Evolutionary conservation across 257 asterid species (phyloP).

Genomic region (Mitragyna speciosa): DNA sequence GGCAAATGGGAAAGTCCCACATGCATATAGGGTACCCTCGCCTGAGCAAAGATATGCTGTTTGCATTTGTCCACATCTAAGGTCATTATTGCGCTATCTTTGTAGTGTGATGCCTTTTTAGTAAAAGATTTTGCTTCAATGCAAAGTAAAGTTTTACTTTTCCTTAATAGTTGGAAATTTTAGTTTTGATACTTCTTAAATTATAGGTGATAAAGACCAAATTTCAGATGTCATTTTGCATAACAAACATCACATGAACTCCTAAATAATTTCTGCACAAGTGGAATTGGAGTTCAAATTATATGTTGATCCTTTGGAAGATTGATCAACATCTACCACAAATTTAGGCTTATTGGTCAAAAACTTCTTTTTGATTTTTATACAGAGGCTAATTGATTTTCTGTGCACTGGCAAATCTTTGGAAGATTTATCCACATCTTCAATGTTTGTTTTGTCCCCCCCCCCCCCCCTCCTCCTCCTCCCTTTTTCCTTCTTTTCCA

Average conservation of each 20-base stretch:
- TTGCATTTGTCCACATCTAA: neutral
- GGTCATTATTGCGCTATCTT: neutral
- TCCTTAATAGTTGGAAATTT: neutral
- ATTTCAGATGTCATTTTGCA: neutral
- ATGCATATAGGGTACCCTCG: neutral
- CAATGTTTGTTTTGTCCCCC: neutral
- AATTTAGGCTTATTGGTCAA: neutral
- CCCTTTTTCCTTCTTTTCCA: neutral
- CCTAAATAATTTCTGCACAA: neutral
- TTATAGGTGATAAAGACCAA: neutral
- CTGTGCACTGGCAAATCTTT: neutral
- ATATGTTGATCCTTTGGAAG: neutral
- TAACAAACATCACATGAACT: neutral
- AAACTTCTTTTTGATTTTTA: neutral
- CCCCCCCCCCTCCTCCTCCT: too few species aligned
- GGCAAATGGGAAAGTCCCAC: neutral
- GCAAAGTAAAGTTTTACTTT: neutral
- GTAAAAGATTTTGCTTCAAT: neutral
- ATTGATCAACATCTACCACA: neutral
- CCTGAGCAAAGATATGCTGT: neutral
- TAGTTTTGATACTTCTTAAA: neutral
- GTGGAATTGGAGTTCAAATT: neutral
- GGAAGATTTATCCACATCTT: neutral
- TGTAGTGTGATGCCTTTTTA: neutral
- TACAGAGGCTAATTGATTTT: neutral